Conservation (phyloP, 139 green algal species). For the Closterium sp. region DNA sequence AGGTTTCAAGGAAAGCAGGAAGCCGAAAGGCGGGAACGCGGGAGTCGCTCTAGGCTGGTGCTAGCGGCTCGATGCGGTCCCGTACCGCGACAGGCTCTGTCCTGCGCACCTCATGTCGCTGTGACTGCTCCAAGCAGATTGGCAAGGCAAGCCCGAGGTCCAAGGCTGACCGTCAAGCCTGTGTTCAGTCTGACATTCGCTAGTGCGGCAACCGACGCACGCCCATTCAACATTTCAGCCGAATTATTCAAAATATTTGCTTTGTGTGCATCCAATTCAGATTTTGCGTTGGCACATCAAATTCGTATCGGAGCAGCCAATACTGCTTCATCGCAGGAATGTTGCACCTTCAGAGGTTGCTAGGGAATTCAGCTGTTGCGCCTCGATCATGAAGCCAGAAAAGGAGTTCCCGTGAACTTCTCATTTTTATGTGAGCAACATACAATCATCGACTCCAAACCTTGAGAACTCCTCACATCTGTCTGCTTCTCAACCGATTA, state of each 20-base stretch:
- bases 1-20: neutral
- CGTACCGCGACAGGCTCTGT: neutral
- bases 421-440: neutral
- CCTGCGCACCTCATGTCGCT: neutral
- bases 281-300: neutral
- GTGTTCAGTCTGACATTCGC: neutral
- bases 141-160: neutral
- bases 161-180: neutral
- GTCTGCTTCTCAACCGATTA: neutral
- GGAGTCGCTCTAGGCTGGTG: neutral
- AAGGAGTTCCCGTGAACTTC: neutral
- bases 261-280: neutral
- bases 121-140: neutral
- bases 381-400: neutral
- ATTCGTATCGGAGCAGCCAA: neutral
- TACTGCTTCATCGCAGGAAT: neutral
- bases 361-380: neutral
- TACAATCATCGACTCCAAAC: too few relatives aligned
- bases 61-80: neutral
- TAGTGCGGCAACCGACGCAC: neutral
- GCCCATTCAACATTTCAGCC: neutral
- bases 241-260: too few relatives aligned
- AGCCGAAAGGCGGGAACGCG: neutral
- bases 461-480: neutral
- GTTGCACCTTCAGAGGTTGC: neutral